Base-by-base conservation (phyloP, 108 stramenopile genomes). In the Cyclotella atomus region DNA sequence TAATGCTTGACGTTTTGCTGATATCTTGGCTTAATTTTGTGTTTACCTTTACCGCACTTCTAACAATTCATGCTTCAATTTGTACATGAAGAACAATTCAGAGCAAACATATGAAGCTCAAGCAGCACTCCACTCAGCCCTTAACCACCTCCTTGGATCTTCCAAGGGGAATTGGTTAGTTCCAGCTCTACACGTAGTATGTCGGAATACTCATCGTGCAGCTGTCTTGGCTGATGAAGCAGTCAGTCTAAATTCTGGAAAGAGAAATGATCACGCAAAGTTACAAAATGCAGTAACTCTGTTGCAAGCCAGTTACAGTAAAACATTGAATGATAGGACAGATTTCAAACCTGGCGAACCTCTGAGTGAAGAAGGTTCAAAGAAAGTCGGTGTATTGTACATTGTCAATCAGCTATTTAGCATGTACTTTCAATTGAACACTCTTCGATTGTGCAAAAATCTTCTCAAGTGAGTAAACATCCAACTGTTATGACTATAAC, bases 351-450 rank as follows among this genome's bases (percentile, higher is more conserved):
- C 83, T 17, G 53, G 57, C 69, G 87, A 83, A 29, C 81, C 86
- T 33, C 67, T 83, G 15, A 73, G 74, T 52, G 83, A 84, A 67
- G 86, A 81, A 38, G 92, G 89, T 27, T 84, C 84, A 25, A 97
- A 95, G 82, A 93, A 94, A 73, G 82, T 88, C 0, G 93, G 92
- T 7, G 94, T 94, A 27, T 70, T 97, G 10, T 86, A 82, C 54
- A 88, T 95, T 70, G 96, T 95, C 28, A 93, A 93, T 60, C 91
- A 93, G 56, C 87, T 97, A 20, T 96, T 98, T 81, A 89, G 87
- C 61, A 91, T 95, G 82, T 98, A 97, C 83, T 97, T 97, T 77
- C 79, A 81, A 47, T 89, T 98, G 47, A 98, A 97, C 57, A 96
- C 93, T 12, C 81, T 98, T 19, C 76, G 95, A 38, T 70, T 98